These are phyloP conservation scores for Scopulariopsis brevicaulis DNA, from an alignment of 2,329 filamentous ascomycete species.

Conservation along the genomic window DNA sequence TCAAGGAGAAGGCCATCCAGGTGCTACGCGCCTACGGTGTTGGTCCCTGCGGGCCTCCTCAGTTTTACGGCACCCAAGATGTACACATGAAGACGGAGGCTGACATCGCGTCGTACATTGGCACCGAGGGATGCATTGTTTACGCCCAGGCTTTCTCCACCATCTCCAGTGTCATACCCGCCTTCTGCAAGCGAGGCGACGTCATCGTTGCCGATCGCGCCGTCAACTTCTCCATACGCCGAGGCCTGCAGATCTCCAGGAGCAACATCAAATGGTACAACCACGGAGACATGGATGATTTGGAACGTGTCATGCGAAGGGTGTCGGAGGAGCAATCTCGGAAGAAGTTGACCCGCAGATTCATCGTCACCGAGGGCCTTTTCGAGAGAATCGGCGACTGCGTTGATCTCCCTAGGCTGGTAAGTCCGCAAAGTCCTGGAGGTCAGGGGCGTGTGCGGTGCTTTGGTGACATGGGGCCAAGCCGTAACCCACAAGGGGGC, in stretches of 20 bases:
- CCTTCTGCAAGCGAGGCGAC: constrained; percentile 94
- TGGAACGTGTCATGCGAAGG: constrained; percentile 75
- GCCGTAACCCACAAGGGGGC: too few relatives aligned
- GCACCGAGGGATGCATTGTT: constrained; percentile 80
- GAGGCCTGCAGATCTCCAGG: constrained; percentile 84
- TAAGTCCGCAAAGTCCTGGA: constrained; percentile 25
- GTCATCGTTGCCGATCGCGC: constrained; percentile 93
- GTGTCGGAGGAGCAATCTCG: constrained; percentile 78
- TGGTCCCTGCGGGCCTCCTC: constrained; percentile 89
- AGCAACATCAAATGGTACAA: constrained; percentile 91
- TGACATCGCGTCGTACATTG: constrained; percentile 83
- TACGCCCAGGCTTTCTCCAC: constrained; percentile 96
- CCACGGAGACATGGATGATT: constrained; percentile 90
- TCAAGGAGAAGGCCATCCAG: constrained; percentile 92
- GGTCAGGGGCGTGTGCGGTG: too few relatives aligned
- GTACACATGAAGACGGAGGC: constrained; percentile 95
- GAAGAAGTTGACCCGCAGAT: constrained; percentile 81
- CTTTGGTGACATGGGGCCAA: too few relatives aligned
- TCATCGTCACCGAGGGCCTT: constrained; percentile 90
- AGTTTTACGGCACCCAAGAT: constrained; percentile 97
- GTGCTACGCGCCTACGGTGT: constrained; percentile 93
- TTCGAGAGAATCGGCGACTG: constrained; percentile 87
- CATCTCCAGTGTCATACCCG: constrained; percentile 91
- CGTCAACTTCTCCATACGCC: constrained; percentile 87
- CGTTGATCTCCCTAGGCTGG: constrained; percentile 74